Evolutionary conservation across 352 stramenopile species (phyloP).

Genomic region (Plasmopara halstedii): DNA sequence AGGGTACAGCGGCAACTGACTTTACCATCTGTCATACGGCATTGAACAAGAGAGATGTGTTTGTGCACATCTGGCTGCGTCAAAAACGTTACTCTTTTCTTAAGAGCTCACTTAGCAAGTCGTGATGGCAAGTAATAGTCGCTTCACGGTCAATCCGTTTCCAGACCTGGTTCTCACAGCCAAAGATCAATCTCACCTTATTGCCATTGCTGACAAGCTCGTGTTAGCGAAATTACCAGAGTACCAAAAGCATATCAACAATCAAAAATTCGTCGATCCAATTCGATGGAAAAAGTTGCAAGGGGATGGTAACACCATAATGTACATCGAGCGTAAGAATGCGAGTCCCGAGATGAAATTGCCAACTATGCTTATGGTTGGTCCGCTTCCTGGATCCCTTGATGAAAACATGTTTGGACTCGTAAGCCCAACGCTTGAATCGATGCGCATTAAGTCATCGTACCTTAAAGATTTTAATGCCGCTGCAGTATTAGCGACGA

Average conservation of each 20-base stretch:
- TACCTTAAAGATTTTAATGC: slow-evolving; percentile 25
- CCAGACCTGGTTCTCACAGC: slow-evolving; percentile 8
- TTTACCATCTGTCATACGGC: too few relatives aligned
- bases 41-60: too few relatives aligned
- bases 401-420: slow-evolving; percentile 38
- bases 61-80: too few relatives aligned
- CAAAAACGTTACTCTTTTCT: too few relatives aligned
- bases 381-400: slow-evolving; percentile 19
- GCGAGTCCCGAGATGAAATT: slow-evolving; percentile 16
- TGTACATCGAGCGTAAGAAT: slow-evolving; percentile 19
- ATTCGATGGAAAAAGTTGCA: slow-evolving; percentile 15
- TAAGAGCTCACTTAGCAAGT: too few relatives aligned
- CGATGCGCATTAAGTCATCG: slow-evolving; percentile 26
- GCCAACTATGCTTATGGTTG: slow-evolving; percentile 21
- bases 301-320: slow-evolving; percentile 10
- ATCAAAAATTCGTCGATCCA: slow-evolving; percentile 14
- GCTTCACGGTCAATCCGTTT: slow-evolving; percentile 23
- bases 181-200: slow-evolving; percentile 9
- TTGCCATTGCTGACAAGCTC: slow-evolving; percentile 8
- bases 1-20: too few relatives aligned
- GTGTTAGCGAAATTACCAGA: slow-evolving; percentile 18
- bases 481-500: slow-evolving; percentile 33
- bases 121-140: slow-evolving; percentile 8
- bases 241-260: slow-evolving; percentile 20
- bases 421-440: slow-evolving; percentile 23